Evolutionary conservation across 352 stramenopile species (phyloP).

Genomic region (Phytophthora podocarpi): DNA sequence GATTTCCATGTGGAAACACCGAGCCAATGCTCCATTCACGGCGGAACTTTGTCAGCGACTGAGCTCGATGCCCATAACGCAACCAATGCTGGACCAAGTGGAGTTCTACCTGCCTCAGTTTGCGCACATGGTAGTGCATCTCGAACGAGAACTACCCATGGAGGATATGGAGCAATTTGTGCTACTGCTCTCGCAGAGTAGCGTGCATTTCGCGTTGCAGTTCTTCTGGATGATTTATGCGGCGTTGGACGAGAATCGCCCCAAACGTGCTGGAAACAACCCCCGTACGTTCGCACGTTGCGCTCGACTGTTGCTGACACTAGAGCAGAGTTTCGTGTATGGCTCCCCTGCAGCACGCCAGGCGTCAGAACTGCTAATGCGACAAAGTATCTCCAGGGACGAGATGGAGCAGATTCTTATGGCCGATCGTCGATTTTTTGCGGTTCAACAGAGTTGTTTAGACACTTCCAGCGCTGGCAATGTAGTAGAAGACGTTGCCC

Average conservation of each 20-base stretch:
- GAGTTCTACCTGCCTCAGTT: constrained; percentile 86
- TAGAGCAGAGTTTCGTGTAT: constrained; percentile 86
- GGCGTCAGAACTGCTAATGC: constrained; percentile 58
- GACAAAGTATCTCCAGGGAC: constrained; percentile 66
- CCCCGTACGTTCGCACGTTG: constrained; percentile 75
- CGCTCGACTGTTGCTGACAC: constrained; percentile 67
- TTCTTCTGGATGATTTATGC: constrained; percentile 89
- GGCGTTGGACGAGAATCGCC: constrained; percentile 76
- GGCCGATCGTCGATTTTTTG: constrained; percentile 76
- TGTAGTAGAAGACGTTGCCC: constrained; percentile 17
- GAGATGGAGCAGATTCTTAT: constrained; percentile 79
- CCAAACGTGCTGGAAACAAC: constrained; percentile 63
- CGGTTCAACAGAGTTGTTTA: constrained; percentile 50
- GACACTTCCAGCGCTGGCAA: constrained; percentile 4
- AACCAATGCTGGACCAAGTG: constrained; percentile 68
- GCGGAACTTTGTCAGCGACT: constrained; percentile 66
- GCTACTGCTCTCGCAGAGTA: constrained; percentile 73
- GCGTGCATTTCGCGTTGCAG: constrained; percentile 81
- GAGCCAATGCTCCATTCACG: constrained; percentile 63
- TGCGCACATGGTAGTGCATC: constrained; percentile 83
- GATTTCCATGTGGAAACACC: constrained; percentile 78
- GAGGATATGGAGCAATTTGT: constrained; percentile 83
- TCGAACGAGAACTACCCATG: constrained; percentile 80
- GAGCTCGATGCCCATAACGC: constrained; percentile 50
- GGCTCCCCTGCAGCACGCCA: constrained; percentile 65